Percentiles rank a stretch among this genome's conserved stretches.
Conservation (phyloP, 2,329 filamentous ascomycete species). For the Neospermospora avenae region DNA sequence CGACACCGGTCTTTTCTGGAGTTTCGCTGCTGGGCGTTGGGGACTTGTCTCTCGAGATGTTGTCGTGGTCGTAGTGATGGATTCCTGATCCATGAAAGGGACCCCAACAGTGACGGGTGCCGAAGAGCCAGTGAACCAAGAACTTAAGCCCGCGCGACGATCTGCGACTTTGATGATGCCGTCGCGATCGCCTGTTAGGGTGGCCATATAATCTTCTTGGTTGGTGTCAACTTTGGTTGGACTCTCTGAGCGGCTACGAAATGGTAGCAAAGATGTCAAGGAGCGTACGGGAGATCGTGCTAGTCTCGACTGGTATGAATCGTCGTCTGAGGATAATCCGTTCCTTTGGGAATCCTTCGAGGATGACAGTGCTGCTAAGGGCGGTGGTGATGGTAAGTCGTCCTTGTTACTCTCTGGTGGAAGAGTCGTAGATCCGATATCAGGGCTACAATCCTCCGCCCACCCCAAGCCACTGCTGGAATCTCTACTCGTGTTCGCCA, state of each 20-base stretch:
- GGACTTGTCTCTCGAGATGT: constrained; percentile 15
- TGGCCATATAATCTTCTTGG: constrained; percentile 27
- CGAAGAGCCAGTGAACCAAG: constrained; percentile 33
- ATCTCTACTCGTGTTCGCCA: constrained; percentile 16
- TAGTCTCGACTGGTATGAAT: constrained; percentile 15
- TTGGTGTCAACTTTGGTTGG: constrained; percentile 15
- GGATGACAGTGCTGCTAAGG: constrained; percentile 11
- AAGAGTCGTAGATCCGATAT: constrained; percentile 14
- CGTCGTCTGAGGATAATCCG: constrained; percentile 17
- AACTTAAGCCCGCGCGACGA: constrained; percentile 27
- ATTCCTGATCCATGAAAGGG: constrained; percentile 17
- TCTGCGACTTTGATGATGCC: constrained; percentile 26
- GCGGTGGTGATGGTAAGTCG: constrained; percentile 13
- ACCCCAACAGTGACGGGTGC: constrained; percentile 26
- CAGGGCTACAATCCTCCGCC: constrained; percentile 28
- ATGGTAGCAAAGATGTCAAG: constrained; percentile 27
- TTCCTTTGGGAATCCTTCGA: constrained; percentile 10
- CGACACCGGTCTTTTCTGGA: constrained; percentile 25
- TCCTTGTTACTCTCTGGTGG: constrained; percentile 8
- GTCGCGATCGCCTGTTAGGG: constrained; percentile 31
- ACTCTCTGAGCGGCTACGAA: constrained; percentile 20
- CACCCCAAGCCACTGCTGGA: constrained; percentile 29
- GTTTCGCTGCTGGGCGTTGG: constrained; percentile 16
- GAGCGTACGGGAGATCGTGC: constrained; percentile 26
- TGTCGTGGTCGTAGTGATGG: constrained; percentile 3